Base-by-base conservation (phyloP, 257 asterid species). In the Oldenlandia corymbosa region DNA sequence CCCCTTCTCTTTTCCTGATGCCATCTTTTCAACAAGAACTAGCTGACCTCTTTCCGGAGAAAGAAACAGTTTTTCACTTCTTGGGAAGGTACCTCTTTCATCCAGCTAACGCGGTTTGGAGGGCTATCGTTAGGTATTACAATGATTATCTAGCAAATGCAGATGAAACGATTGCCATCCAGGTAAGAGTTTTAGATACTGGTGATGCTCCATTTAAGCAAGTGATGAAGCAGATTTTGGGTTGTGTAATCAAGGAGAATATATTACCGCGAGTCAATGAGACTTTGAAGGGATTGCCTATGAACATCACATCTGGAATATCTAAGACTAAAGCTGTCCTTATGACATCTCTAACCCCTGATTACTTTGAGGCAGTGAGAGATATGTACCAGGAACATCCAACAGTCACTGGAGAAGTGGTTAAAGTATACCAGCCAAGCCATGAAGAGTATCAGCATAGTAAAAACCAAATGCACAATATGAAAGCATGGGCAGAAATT, bases 401-500 rank as follows among this genome's bases (percentile, higher is more conserved):
- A 3, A 83, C 95, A 0, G 66, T 55, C 3, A 77, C 79, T 0
- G 96, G 97, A 51, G 96, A 88, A 24, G 71, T 79, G 53, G 67
- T 85, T 55, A 45, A 74, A 0, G 80, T 90, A 17, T 66, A 71
- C 75, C 97, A 88, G 72, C 94, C 94, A 20, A 90, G 97, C 51
- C 78, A 83, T 18, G 95, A 87, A 62, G 83, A 65, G 54, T 57
- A 75, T 28, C 91, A 85, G 47, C 81, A 77, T 63, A 81, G 77
- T 0, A 86, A 81, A 68, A 83, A 83, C 42, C 65, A 72, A 14
- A 64, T 68, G 65, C 94, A 87, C 58, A 78, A 87, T 24, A 71
- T 77, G 37, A 87, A 85, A 71, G 94, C 90, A 0, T 90, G 82
- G 94, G 92, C 95, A 0, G 95, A 90, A 58, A 90, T 90, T 70